A percentile compares a stretch with the other conserved stretches of the same genome.
phyloP scores from a whole-genome alignment of 1,139 yeast species.

The Geotrichum histeridarum region DNA sequence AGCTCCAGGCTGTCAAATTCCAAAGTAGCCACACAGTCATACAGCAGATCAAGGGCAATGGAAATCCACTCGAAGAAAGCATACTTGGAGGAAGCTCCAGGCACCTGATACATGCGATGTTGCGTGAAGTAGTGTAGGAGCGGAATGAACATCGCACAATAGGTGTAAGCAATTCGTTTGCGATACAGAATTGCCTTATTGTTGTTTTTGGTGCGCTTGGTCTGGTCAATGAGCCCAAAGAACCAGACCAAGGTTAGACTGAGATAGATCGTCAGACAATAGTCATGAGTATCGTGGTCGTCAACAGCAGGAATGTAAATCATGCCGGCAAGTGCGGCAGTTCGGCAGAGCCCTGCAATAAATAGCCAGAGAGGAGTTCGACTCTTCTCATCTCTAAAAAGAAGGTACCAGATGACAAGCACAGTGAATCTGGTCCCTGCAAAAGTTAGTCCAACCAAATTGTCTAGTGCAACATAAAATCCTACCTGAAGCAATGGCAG shows the following conservation, averaged over 20 bases:
- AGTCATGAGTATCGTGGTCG: conserved; percentile 18
- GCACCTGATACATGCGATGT: conserved; percentile 64
- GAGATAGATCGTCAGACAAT: conserved; percentile 12
- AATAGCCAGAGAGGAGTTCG: conserved; percentile 9
- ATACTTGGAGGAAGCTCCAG: conserved; percentile 78
- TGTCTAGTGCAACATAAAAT: too few species aligned
- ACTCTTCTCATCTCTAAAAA: conserved; percentile 31
- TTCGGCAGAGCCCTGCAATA: conserved; percentile 9
- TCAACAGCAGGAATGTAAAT: conserved; percentile 15
- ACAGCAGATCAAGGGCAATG: conserved; percentile 63
- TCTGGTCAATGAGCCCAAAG: conserved; percentile 28
- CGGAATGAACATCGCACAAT: conserved; percentile 61
- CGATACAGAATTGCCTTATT: conserved; percentile 41
- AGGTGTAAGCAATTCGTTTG: conserved; percentile 45
- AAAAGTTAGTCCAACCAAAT: conserved; percentile 56
- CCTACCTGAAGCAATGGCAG: conserved; percentile 63
- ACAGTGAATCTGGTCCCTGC: conserved; percentile 49
- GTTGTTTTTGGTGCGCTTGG: conserved; percentile 42
- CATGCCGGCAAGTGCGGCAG: conserved; percentile 15
- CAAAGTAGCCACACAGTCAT: conserved; percentile 43
- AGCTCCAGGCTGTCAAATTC: conserved; percentile 18
- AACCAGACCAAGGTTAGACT: conserved; percentile 14
- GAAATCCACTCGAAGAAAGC: conserved; percentile 80
- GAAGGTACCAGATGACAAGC: conserved; percentile 70
- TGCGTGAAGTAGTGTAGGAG: conserved; percentile 72